A percentile compares a stretch with the other conserved stretches of the same genome.
Evolutionary conservation across 2,329 filamentous ascomycete species (phyloP).

Genomic region (Xylariaceae sp.): DNA sequence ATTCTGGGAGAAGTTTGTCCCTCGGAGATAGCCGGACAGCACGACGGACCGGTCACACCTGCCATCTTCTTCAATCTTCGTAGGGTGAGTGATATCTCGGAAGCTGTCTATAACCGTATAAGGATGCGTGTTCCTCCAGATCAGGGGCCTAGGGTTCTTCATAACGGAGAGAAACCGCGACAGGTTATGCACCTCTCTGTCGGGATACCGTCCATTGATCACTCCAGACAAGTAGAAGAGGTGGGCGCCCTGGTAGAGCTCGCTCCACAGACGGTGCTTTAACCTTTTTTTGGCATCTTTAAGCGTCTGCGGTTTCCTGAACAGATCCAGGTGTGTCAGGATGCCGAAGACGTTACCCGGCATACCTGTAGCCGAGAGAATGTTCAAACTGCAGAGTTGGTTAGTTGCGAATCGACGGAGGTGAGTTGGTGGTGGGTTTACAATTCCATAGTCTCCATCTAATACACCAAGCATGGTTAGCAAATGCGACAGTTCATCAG

Average conservation of each 20-base stretch:
- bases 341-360: conserved; percentile 98
- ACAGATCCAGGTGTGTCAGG: conserved; percentile 90
- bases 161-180: conserved; percentile 94
- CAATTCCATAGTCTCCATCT: conserved; percentile 99
- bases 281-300: conserved; percentile 93
- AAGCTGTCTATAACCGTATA: conserved; percentile 93
- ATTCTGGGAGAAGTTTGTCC: conserved; percentile 84
- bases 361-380: conserved; percentile 91
- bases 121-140: conserved; percentile 95
- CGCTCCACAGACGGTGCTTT: conserved; percentile 94
- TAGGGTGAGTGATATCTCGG: conserved; percentile 89
- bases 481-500: neutral
- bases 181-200: conserved; percentile 91
- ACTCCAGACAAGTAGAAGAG: conserved; percentile 95
- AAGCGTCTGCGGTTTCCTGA: conserved; percentile 75
- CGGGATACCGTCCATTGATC: conserved; percentile 92
- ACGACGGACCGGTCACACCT: conserved; percentile 89
- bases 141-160: conserved; percentile 94
- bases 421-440: no score
- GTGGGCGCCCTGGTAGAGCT: conserved; percentile 93
- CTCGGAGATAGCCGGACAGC: conserved; percentile 86
- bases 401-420: no score
- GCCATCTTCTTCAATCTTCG: conserved; percentile 76
- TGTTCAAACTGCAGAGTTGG: no score
- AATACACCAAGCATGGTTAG: no score